Evolutionary conservation across 2,329 filamentous ascomycete species (phyloP).

Genomic region (Metarhizium humberi): DNA sequence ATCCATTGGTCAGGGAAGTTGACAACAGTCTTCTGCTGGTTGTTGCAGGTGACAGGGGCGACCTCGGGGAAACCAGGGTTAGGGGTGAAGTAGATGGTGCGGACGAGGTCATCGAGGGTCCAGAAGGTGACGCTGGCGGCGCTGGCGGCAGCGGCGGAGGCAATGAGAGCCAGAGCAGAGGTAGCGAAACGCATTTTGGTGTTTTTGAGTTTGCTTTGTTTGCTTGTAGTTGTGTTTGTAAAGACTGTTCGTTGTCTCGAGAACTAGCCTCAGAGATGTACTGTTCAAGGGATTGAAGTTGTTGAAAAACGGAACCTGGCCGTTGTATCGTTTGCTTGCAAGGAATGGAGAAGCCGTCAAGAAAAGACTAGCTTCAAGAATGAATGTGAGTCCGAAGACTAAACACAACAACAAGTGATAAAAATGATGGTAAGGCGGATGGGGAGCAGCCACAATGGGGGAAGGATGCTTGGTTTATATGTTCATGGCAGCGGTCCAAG

Average conservation of each 20-base stretch:
- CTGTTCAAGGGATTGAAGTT: not conserved
- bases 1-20: conserved; percentile 34
- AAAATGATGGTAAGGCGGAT: not conserved
- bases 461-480: conserved; percentile 5
- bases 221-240: conserved; percentile 4
- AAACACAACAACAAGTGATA: conserved; percentile 2
- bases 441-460: not conserved
- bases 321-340: not conserved
- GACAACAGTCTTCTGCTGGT: conserved; percentile 30
- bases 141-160: conserved; percentile 30
- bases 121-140: conserved; percentile 47
- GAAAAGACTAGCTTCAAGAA: conserved; percentile 14
- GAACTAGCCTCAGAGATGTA: conserved; percentile 7
- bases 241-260: conserved; percentile 11
- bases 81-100: conserved; percentile 42
- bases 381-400: conserved; percentile 15
- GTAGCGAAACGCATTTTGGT: conserved; percentile 46
- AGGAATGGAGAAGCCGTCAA: conserved; percentile 5
- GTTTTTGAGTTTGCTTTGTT: conserved; percentile 8
- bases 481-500: not conserved
- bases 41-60: conserved; percentile 29
- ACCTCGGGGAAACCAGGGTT: conserved; percentile 27
- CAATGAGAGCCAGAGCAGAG: conserved; percentile 33
- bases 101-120: conserved; percentile 43
- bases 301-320: not conserved